Evolutionary conservation across 202 grass and related monocot genomes (phyloP), one percentile per base, ranked within the genome.

Genomic region (Elaeis oleifera): DNA sequence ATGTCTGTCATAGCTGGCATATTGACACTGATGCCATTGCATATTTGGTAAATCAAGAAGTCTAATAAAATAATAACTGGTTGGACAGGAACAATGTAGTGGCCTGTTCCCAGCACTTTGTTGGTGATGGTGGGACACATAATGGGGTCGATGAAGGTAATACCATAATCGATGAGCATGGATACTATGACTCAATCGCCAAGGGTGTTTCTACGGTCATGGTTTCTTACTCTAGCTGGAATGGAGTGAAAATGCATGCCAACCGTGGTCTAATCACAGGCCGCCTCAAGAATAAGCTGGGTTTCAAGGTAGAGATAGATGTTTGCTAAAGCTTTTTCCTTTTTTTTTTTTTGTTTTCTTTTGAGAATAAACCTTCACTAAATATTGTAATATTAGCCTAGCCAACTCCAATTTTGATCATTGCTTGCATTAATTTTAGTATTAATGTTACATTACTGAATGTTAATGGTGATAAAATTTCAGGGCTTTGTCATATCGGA

Each of bases 201-300:
- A 68, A 56, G 65, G 65, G 65, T 19, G 65, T 68, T 4, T 56
- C 65, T 14, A 68, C 65, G 1, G 18, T 68, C 51, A 68, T 68
- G 65, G 16, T 55, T 28, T 68, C 65, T 8, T 68, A 56, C 17
- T 68, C 65, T 1, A 68, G 65, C 65, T 68, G 65, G 51, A 68
- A 68, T 5, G 65, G 65, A 39, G 65, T 23, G 5, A 68, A 68
- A 55, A 68, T 68, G 65, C 65, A 68, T 53, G n/a, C 52, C n/a
- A 68, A 68, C 17, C 65, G 18, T 13, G 27, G 23, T 7, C 65
- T 68, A 7, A 39, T 68, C 51, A 68, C 65, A 0, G 65, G 51
- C 65, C 19, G 56, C 27, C 65, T 68, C 65, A 68, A 68, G 65
- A 44, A 56, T 53, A 22, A 39, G 7, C 65, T 68, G 11, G 27